Evolutionary conservation across 306 rosid species (phyloP), one percentile per base, ranked within the genome.

Genomic region (Fagus crenata): DNA sequence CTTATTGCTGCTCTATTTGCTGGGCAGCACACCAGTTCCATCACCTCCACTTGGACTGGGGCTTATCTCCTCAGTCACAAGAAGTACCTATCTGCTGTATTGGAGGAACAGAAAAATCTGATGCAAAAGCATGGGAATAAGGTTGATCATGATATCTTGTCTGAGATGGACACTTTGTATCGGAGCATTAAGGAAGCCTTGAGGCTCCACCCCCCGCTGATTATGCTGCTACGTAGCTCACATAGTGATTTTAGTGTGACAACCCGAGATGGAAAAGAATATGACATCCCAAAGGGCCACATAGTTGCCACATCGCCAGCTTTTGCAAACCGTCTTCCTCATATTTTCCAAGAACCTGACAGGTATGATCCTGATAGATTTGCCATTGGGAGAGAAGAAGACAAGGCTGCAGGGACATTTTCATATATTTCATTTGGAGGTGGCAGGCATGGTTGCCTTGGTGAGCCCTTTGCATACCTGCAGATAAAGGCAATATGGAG

Each of bases 31-130:
- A 95, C 97, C 6, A 95, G 98, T 73, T 95, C 98, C 3, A 92
- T 95, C 77, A 92, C 98, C 77, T 95, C 98, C 58, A 89, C 96
- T 83, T 95, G 97, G 98, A 92, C 98, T 0, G 98, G 98, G 35
- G 97, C 97, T 35, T 92, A 90, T 80, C 96, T 95, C 79, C 85
- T 95, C 54, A 69, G 84, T 39, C 84, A 95, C 87, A 86, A 83
- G 68, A 56, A 89, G 83, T 90, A 84, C 85, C 84, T 92, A 67
- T 80, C 97, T 54, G 90, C 93, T 69, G 97, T 75, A 28, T 53
- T 72, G 77, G 93, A 90, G 42, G 98, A 95, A 85, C 98, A 95
- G 88, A 84, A 75, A 73, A 81, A 37, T n/a, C 80, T 92, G 65
- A 80, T 95, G 84, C 84, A 58, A 35, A 95, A 88, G 84, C 92